phyloP scores from a whole-genome alignment of 1,284 basidiomycete genomes.

The Ganoderma lingzhi region DNA sequence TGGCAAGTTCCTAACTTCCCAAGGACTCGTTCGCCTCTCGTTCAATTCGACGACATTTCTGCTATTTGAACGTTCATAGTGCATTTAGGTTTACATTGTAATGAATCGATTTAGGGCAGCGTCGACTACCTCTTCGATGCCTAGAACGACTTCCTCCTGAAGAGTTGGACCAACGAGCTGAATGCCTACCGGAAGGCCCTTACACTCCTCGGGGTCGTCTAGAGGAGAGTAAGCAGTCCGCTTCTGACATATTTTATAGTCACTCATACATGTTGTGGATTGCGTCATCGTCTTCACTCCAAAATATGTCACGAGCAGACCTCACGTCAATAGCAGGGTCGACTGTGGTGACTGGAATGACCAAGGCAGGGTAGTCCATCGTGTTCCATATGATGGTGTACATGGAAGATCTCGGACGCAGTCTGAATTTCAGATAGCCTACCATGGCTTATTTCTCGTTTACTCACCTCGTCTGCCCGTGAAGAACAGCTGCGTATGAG shows the following conservation, averaged over 20 bases:
- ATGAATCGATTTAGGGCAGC: constrained; percentile 36
- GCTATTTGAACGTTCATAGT: background rate
- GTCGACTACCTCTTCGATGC: constrained; percentile 48
- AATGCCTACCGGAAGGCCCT: constrained; percentile 57
- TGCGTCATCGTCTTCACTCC: constrained; percentile 50
- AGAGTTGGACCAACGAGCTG: constrained; percentile 58
- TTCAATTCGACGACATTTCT: background rate
- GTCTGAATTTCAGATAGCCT: background rate
- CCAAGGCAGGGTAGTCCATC: constrained; percentile 72
- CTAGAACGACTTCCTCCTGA: constrained; percentile 59
- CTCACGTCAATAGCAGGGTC: constrained; percentile 58
- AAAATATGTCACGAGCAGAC: constrained; percentile 47
- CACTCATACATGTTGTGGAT: constrained; percentile 56
- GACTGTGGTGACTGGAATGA: constrained; percentile 72
- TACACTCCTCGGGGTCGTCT: constrained; percentile 56
- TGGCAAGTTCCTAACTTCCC: background rate
- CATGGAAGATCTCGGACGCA: constrained; percentile 23
- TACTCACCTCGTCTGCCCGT: constrained; percentile 57
- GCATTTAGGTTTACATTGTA: background rate
- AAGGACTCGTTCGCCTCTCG: background rate
- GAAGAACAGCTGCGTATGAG: constrained; percentile 60
- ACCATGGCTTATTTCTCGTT: no score
- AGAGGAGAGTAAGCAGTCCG: constrained; percentile 47
- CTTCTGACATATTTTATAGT: constrained; percentile 30
- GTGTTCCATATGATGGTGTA: constrained; percentile 70